Conservation (phyloP, 2,329 filamentous ascomycete species). For the Rosellinia necatrix region DNA sequence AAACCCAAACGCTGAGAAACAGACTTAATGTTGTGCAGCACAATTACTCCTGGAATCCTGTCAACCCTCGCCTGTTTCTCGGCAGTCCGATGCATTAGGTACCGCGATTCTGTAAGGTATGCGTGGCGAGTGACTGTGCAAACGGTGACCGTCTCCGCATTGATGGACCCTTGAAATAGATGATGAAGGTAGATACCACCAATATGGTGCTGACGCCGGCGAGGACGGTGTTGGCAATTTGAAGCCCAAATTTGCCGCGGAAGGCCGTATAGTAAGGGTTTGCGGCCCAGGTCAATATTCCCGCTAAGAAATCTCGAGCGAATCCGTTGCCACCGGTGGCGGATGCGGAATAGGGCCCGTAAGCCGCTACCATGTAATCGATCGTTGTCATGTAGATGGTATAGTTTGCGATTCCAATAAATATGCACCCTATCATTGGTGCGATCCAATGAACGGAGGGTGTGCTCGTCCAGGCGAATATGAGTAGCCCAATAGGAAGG, state of each 20-base stretch:
- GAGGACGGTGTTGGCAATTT: constrained; percentile 59
- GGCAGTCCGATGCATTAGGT: background rate
- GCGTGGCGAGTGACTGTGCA: constrained; percentile 49
- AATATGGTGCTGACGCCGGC: constrained; percentile 55
- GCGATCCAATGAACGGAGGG: constrained; percentile 63
- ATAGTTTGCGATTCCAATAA: constrained; percentile 68
- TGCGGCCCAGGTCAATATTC: constrained; percentile 64
- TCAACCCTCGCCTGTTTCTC: background rate
- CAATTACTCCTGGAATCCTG: background rate
- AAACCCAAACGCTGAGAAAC: background rate
- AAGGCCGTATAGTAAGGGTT: constrained; percentile 58
- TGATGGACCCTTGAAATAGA: constrained; percentile 60
- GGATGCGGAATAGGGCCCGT: constrained; percentile 68
- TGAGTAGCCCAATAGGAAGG: constrained; percentile 63
- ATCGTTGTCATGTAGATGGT: constrained; percentile 69
- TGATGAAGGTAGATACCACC: constrained; percentile 57
- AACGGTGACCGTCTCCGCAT: constrained; percentile 58
- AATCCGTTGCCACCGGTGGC: constrained; percentile 71
- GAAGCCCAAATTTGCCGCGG: constrained; percentile 48
- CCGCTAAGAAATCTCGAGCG: constrained; percentile 67
- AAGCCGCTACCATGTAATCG: constrained; percentile 70
- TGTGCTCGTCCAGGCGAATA: constrained; percentile 65
- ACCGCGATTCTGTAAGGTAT: background rate
- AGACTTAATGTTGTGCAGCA: background rate
- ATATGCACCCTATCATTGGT: constrained; percentile 61